phyloP scores from a whole-genome alignment of 139 green algal genomes.

The Protoeuglena noctilucae region DNA sequence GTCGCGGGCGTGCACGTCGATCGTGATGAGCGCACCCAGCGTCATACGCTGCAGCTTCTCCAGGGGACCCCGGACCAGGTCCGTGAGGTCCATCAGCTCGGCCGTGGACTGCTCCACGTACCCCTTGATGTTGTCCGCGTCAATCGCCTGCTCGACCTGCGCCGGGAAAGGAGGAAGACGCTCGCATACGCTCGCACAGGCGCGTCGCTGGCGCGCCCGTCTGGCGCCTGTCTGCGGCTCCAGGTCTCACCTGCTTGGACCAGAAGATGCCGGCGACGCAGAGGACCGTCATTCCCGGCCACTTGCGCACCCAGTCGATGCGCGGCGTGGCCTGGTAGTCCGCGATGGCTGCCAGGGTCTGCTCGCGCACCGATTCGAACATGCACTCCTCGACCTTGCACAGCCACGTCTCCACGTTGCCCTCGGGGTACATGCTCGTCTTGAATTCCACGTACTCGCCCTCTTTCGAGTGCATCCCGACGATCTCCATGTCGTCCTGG shows the following conservation, averaged over 20 bases:
- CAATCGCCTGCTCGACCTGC: conserved; percentile 1
- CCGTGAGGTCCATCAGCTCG: conserved; percentile 55
- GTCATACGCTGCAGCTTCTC: conserved; percentile 34
- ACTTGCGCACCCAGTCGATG: conserved; percentile 50
- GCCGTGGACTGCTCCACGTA: conserved; percentile 6
- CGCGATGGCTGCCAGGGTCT: conserved; percentile 17
- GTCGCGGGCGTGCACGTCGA: conserved; percentile 63
- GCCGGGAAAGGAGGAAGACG: too few species aligned
- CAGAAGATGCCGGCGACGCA: conserved; percentile 44
- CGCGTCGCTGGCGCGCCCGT: too few species aligned
- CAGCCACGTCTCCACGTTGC: conserved; percentile 65
- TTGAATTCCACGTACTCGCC: conserved; percentile 37
- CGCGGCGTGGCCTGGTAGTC: conserved; percentile 22
- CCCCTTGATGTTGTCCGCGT: conserved; percentile 6
- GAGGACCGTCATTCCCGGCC: conserved; percentile 66
- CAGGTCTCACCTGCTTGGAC: conserved; percentile 9
- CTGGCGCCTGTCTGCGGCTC: conserved; percentile 12
- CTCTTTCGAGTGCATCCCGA: conserved; percentile 48
- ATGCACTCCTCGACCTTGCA: conserved; percentile 57
- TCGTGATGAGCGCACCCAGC: conserved; percentile 59
- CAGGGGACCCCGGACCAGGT: conserved; percentile 45
- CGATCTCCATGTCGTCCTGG: conserved; percentile 41
- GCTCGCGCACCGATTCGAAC: conserved; percentile 31
- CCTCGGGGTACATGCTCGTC: conserved; percentile 35
- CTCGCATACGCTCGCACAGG: too few species aligned